Base-by-base conservation (phyloP, 257 asterid species). In the Jacaranda mimosifolia region DNA sequence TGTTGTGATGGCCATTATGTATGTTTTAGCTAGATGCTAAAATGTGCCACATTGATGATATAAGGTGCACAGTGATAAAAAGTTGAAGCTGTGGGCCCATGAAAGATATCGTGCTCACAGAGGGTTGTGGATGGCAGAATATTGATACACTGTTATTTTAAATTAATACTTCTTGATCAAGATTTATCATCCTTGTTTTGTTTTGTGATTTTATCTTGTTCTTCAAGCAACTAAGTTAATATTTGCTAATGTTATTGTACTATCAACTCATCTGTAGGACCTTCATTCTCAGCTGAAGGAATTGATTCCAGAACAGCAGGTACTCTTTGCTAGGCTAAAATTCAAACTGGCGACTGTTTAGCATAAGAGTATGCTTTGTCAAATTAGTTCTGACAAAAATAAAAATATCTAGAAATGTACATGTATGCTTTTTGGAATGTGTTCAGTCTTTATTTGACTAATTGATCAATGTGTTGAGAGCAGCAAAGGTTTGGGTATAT, bases 301-400 rank as follows among this genome's bases (percentile, higher is more conserved):
- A 77, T 86, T 92, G 87, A 92, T 92, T 81, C 97, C 97, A 21
- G 94, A 90, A 72, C 96, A 90, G 66, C 97, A 90, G 94, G 97
- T 92, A 84, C 79, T 19, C 60, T 79, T 21, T 5, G 35, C 60
- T 17, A 52, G 45, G 60, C 73, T 74, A 45, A 46, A 58, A 38
- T 65, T 71, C 40, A 32, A 39, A 62, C 35, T 15, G 5, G 0
- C 2, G 32, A 15, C 17, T 69, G 21, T 10, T 35, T 69, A 8
- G 13, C 6, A 26, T 35, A 1, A 52, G 13, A 51, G 32, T 51
- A 63, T 63, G 53, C 55, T 18, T 56, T 36, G 14, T 49, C 18
- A 5, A 66, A 46, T 48, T 7, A 42, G 59, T 46, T 12, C 18
- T 51, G 57, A 6, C 18, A 12, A 51, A 12, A 7, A 32, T 6